A percentile compares a stretch with the other conserved stretches of the same genome.
Evolutionary conservation across 179 eudicot genomes (phyloP).

Genomic region (Camellia oleifera): DNA sequence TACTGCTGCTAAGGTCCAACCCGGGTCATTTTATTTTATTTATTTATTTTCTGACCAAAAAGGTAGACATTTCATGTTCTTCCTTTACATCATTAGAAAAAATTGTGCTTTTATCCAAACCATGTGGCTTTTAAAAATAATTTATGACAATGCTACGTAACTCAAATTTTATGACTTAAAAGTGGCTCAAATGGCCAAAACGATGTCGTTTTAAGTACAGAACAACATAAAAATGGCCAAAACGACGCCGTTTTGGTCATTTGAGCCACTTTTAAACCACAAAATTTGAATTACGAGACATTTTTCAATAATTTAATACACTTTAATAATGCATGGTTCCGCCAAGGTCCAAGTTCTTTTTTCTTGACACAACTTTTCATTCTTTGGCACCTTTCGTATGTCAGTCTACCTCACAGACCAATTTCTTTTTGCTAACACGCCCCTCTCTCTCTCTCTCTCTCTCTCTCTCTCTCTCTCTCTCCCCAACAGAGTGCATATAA

Average conservation of each 20-base stretch:
- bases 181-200: too few relatives aligned
- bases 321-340: background rate
- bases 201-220: too few relatives aligned
- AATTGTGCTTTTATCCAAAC: background rate
- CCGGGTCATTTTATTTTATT: too few relatives aligned
- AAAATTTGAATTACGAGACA: too few relatives aligned
- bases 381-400: background rate
- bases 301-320: background rate
- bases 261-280: too few relatives aligned
- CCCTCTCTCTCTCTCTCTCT: constrained; percentile 4
- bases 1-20: background rate
- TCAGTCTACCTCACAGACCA: background rate
- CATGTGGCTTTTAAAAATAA: background rate
- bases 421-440: background rate
- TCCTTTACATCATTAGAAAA: background rate
- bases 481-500: background rate
- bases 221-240: too few relatives aligned
- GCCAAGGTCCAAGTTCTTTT: background rate
- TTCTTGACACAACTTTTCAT: constrained; percentile 8
- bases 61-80: background rate
- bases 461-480: background rate
- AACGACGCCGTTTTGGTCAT: too few relatives aligned
- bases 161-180: too few relatives aligned
- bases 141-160: too few relatives aligned
- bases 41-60: background rate